These are phyloP conservation scores for Stylosanthes scabra DNA, from an alignment of 331 rosid species.

Conservation along the genomic window DNA sequence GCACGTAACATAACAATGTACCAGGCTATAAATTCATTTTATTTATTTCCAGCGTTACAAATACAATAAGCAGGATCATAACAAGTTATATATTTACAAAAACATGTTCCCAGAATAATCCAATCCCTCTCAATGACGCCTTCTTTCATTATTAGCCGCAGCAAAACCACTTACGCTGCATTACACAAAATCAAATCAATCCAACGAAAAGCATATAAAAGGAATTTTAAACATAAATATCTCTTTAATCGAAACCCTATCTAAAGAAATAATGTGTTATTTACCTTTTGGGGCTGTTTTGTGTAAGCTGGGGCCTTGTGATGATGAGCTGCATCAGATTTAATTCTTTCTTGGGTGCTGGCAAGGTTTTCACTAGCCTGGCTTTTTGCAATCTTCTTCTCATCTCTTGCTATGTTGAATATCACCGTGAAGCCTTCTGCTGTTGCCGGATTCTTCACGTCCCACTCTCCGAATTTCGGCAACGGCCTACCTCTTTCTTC, in stretches of 20 bases:
- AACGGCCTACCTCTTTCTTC: conserved; percentile 67
- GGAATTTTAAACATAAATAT: too few species aligned
- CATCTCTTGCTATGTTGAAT: conserved; percentile 88
- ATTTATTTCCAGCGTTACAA: background rate
- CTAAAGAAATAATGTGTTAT: too few species aligned
- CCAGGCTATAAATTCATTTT: background rate
- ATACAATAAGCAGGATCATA: conserved; percentile 3
- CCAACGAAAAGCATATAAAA: conserved; percentile 40
- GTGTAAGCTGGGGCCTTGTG: conserved; percentile 38
- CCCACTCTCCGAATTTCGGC: conserved; percentile 97
- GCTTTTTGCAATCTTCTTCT: conserved; percentile 64
- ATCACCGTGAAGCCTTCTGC: conserved; percentile 91
- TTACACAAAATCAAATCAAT: conserved; percentile 14
- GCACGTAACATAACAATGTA: conserved; percentile 16
- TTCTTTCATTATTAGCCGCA: conserved; percentile 58
- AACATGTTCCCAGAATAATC: conserved; percentile 5
- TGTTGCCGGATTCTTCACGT: conserved; percentile 85
- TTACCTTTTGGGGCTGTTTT: conserved; percentile 52
- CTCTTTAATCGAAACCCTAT: too few species aligned
- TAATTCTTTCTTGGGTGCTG: conserved; percentile 40
- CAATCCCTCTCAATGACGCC: background rate
- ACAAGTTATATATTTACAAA: background rate
- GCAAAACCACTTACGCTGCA: conserved; percentile 91
- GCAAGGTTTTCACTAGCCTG: conserved; percentile 8
- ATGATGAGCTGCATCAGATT: conserved; percentile 37